phyloP scores from a whole-genome alignment of 108 stramenopile genomes.

The Nannochloropsis gaditana region DNA sequence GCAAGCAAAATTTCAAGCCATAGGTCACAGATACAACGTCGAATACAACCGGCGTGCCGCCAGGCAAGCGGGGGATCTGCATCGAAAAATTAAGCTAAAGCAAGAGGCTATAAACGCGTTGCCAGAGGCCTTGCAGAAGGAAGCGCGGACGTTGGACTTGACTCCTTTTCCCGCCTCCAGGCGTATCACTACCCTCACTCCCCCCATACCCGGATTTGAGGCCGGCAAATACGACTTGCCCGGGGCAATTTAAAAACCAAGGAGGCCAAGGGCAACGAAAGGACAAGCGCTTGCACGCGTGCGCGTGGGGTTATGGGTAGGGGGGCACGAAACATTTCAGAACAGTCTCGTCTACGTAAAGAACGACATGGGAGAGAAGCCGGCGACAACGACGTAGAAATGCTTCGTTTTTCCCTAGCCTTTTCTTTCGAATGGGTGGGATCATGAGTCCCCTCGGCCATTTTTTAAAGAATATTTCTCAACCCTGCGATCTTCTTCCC shows the following conservation, averaged over 20 bases:
- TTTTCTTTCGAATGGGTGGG: no score
- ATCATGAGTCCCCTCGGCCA: no score
- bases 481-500: no score
- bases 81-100: constrained; percentile 39
- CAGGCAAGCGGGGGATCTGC: constrained; percentile 24
- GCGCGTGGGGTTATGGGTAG: no score
- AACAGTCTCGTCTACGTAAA: no score
- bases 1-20: not conserved
- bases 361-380: no score
- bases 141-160: constrained; percentile 23
- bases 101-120: constrained; percentile 39
- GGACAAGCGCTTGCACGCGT: no score
- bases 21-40: not conserved
- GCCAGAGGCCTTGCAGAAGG: constrained; percentile 36
- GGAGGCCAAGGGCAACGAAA: not conserved
- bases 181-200: constrained; percentile 29
- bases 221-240: constrained; percentile 26
- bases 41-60: not conserved
- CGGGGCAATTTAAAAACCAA: not conserved
- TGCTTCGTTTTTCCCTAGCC: no score
- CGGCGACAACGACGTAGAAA: no score
- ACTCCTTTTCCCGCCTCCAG: constrained; percentile 33
- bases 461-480: no score
- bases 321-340: no score
- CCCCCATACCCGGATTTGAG: constrained; percentile 39